Evolutionary conservation across 306 rosid genomes (phyloP), one percentile per base, ranked within the genome.

Genomic region (Lathyrus aphaca): DNA sequence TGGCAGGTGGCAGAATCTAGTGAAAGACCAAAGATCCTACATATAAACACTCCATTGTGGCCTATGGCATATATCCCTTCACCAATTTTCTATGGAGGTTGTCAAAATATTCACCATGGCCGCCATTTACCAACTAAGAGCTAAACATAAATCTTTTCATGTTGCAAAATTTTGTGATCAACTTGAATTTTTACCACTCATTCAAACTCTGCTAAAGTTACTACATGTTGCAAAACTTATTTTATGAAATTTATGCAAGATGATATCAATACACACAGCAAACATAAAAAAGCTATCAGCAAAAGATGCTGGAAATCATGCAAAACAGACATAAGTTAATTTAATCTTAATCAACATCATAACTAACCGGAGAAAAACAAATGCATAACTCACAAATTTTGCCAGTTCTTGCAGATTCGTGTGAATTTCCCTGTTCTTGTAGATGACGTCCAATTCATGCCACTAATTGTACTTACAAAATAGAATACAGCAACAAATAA

Each of bases 401-500:
- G 40, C 68, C 14, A 44, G 69, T 25, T 66, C 53, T 42, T 60
- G 68, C 72, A 63, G 73, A 66, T 71, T 64, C 21, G 39, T 50
- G 53, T 50, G 27, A 30, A 19, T 64, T 15, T 77, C 66, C 68
- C 16, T 60, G 68, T 15, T 66, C 51, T 59, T 58, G 60, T 64
- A 61, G 77, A 74, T 49, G 5, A 13, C 18, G 27, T 30, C 46
- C 57, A 66, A 75, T 23, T 66, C 66, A 54, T 45, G 73, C 72
- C 23, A 59, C 70, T 21, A 43, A 59, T 50, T 59, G 39, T 30
- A 43, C 62, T 15, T 57, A 68, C 68, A 62, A 54, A 56, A 81
- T 74, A 49, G 38, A 78, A 71, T 55, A 73, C 13, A 50, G 71
- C 58, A 39, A 27, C 60, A 78, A 71, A 68, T 39, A 79, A 60